Evolutionary conservation across 139 green algal species (phyloP), one percentile per base, ranked within the genome.

Genomic region (Dunaliella primolecta): DNA sequence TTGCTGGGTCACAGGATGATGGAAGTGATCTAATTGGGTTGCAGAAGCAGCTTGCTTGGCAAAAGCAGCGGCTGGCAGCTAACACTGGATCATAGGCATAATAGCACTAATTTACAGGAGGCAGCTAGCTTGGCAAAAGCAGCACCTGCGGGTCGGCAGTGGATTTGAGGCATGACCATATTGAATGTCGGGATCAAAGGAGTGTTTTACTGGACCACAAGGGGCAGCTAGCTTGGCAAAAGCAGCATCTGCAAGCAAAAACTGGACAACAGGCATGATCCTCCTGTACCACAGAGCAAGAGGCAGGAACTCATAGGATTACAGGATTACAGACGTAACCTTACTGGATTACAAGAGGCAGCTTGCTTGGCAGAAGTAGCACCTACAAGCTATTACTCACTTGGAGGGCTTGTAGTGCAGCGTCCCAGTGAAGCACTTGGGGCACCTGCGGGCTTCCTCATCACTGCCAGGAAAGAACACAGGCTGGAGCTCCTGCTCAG

Each of bases 351-450:
- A 80, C 23, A 36, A 75, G 75, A 78, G 87, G 89, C 92, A 94
- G 36, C 91, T n/a, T n/a, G 90, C 38, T 94, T 89, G 78, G 94
- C 94, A 35, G n/a, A n/a, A n/a, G n/a, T n/a, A n/a, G n/a, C n/a
- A 81, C 86, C 20, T 89, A 85, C 7, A 64, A 25, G 46, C 27
- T 11, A 23, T 11, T n/a, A 36, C 29, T 36, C 30, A 64, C 75
- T 55, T 76, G 46, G 86, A 91, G 24, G 91, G 89, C 81, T 95
- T 95, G 31, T 96, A 76, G 0, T 90, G 90, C 55, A 96, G 83
- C 32, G 87, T 86, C 11, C 92, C 91, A 1, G 46, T 75, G 0
- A 82, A 84, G 85, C 93, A 96, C 21, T 81, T 36, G 2, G 93
- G 93, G 85, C 93, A 96, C 24, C 38, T 20, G 0, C 93, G 88